Evolutionary conservation across 495 filamentous ascomycete genomes (phyloP).

Genomic region (Lasiosphaeria miniovina): DNA sequence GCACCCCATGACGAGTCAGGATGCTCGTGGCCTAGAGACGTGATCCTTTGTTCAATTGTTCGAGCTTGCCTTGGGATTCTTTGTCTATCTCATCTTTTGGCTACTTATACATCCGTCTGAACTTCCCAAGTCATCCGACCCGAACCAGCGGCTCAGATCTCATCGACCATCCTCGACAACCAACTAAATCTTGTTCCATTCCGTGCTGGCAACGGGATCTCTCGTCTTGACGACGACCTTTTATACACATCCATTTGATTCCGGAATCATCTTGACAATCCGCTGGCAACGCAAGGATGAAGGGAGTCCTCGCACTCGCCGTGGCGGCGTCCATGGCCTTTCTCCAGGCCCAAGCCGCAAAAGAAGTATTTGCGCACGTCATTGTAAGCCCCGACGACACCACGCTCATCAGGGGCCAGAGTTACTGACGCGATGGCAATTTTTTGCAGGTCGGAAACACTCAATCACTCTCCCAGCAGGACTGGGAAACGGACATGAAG

Average conservation of each 20-base stretch:
- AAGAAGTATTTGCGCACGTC: constrained; percentile 26
- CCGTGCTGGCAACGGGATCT: not conserved
- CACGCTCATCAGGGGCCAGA: not conserved
- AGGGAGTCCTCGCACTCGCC: constrained; percentile 7
- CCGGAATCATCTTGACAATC: too few species aligned
- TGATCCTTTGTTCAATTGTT: too few species aligned
- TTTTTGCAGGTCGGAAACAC: constrained; percentile 21
- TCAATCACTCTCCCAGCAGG: constrained; percentile 43
- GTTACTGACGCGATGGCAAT: not conserved
- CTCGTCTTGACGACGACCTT: not conserved
- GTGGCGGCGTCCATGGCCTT: constrained; percentile 4
- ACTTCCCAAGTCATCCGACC: too few species aligned
- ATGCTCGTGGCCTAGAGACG: too few species aligned
- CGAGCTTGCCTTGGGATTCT: too few species aligned
- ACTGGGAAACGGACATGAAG: constrained; percentile 56
- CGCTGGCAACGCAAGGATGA: constrained; percentile 9
- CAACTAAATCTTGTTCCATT: too few species aligned
- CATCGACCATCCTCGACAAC: too few species aligned
- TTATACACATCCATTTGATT: too few species aligned
- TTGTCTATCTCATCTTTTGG: too few species aligned
- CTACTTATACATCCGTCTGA: too few species aligned
- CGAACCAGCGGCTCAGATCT: too few species aligned
- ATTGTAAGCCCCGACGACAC: constrained; percentile 18
- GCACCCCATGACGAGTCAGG: too few species aligned
- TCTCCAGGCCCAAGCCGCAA: constrained; percentile 12